phyloP scores from a whole-genome alignment of 148 eudicot species.

The Agrostemma githago region DNA sequence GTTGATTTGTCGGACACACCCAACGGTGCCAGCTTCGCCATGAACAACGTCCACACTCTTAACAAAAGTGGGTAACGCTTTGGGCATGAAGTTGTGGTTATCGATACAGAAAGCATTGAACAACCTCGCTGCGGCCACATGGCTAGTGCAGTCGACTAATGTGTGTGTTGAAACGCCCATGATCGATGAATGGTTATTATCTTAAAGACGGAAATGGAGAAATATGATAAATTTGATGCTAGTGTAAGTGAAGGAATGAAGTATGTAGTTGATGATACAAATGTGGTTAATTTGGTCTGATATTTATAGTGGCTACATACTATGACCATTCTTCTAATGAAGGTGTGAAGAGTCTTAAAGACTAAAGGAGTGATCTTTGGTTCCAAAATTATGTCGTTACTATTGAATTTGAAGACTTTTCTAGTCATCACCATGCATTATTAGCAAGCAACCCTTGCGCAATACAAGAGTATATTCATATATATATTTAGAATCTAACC shows the following conservation, averaged over 20 bases:
- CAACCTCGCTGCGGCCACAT: constrained; percentile 18
- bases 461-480: no score
- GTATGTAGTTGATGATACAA: no score
- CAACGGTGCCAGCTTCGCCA: constrained; percentile 19
- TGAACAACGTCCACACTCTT: constrained; percentile 18
- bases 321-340: no score
- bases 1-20: constrained; percentile 15
- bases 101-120: constrained; percentile 28
- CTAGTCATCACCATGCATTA: no score
- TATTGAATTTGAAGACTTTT: no score
- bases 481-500: no score
- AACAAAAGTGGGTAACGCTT: constrained; percentile 21
- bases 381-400: no score
- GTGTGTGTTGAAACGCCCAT: constrained; percentile 23
- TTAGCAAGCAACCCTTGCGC: no score
- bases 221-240: background rate
- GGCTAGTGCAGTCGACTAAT: constrained; percentile 15
- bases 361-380: no score
- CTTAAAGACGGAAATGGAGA: background rate
- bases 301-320: no score
- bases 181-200: background rate
- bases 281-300: no score
- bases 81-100: constrained; percentile 30
- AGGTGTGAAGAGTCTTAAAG: no score
- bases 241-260: constrained; percentile 6